Evolutionary conservation across 306 rosid species (phyloP), one percentile per base, ranked within the genome.

Genomic region (Quercus parvula): DNA sequence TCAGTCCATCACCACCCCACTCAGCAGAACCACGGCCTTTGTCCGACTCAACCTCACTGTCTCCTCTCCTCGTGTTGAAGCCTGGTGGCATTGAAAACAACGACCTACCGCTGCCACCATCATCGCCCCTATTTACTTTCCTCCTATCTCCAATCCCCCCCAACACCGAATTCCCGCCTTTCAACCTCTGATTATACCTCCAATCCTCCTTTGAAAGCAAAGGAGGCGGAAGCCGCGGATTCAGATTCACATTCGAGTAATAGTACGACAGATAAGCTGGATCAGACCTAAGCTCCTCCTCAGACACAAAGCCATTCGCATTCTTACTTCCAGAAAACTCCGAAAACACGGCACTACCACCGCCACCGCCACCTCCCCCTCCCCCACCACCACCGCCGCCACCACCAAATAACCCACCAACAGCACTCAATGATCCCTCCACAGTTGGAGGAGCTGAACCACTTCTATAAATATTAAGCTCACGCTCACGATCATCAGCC

Each of bases 391-490:
- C 75, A 0, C 52, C 75, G 2, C 75, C 82, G n/a, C 81, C 70
- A 4, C 86, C 88, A 13, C 82, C 88, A 85, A 91, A 86, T 75
- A 94, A 78, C 17, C 97, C 97, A 57, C 92, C 98, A 15, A 94
- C 91, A 0, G 97, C 98, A 88, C 76, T 94, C 35, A 89, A 67
- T 46, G 98, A 94, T 70, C 98, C 98, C 85, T 94, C 97, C 5
- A 94, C 88, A 44, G 97, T 90, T 33, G 98, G 98, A 63, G 98
- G 98, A 18, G 98, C 98, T 62, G 98, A 94, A 75, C 98, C 98
- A 84, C 98, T 91, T 78, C 98, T 87, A 78, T 77, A 93, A 52
- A 93, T 68, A 85, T 88, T 91, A 41, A 94, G 90, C 70, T 94
- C 96, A 2, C 84, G 81, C 63, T 92, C 97, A 3, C 68, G 95